A percentile compares a stretch with the other conserved stretches of the same genome.
These are phyloP conservation scores for Aureobasidium sp. DNA, from an alignment of 2,329 filamentous ascomycete genomes.

Conservation along the genomic window DNA sequence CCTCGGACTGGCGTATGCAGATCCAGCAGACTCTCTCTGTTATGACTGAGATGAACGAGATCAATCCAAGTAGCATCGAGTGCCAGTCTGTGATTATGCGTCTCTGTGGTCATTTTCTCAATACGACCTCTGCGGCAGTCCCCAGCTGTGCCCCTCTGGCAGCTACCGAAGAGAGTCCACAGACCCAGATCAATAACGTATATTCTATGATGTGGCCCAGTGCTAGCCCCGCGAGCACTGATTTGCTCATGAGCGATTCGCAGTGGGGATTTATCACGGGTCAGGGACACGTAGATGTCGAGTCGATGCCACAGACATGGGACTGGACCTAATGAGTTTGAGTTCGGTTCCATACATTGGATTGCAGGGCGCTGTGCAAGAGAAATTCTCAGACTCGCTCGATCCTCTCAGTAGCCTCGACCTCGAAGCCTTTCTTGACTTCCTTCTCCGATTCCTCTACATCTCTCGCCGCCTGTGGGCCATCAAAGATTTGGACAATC, in stretches of 20 bases:
- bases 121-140: neutral
- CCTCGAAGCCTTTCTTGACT: neutral
- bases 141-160: neutral
- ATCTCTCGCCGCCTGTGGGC: constrained; percentile 7
- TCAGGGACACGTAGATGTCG: neutral
- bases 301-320: neutral
- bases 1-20: constrained; percentile 37
- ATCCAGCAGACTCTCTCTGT: constrained; percentile 33
- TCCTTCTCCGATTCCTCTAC: neutral
- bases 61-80: constrained; percentile 38
- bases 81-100: constrained; percentile 38
- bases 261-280: neutral
- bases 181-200: constrained; percentile 39
- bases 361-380: no score
- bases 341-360: neutral
- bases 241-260: neutral
- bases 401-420: neutral
- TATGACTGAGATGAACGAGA: constrained; percentile 31
- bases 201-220: constrained; percentile 45
- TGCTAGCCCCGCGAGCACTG: constrained; percentile 16
- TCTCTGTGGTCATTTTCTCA: constrained; percentile 35
- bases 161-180: constrained; percentile 33
- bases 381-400: neutral
- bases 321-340: neutral
- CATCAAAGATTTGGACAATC: constrained; percentile 39